Evolutionary conservation across 192 early-diverging fungal genomes (phyloP), one percentile per base, ranked within the genome.

Genomic region (Coemansia reversa): DNA sequence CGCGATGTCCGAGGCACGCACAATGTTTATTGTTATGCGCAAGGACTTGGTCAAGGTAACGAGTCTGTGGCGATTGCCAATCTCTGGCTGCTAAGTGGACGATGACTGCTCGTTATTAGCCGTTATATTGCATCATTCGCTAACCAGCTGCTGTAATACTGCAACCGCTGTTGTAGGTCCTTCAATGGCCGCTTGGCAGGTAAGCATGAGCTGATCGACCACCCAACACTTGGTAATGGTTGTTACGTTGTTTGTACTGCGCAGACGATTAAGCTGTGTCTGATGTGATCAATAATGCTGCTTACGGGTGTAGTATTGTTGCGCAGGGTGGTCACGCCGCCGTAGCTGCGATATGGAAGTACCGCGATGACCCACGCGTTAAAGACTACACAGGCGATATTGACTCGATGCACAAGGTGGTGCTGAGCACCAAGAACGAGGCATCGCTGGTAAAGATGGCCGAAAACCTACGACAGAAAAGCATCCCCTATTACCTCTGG

Each of bases 1-100:
- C 35, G 23, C 19, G 35, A 81, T 81, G 78, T 55, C 73, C n/a
- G 86, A 91, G 29, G 87, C 86, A 18, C 80, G 89, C 51, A 90
- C 88, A 24, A 89, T 93, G 84, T 93, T 87, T 59, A 85, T 93
- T 62, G 86, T 92, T 45, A 83, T 93, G 60, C 83, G 92, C 28
- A 90, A 90, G 66, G 92, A 93, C 63, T 76, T 93, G 6, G 75
- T 82, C 47, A 90, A 91, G 83, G 90, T 89, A 76, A 35, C 9
- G 16, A 18, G 27, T 14, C 39, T 12, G 39, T 5, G 16, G 14
- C 16, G 39, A 45, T 45, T 45, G 39, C 39, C 39, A 12, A 45
- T 45, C 39, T 45, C 14, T 45, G 14, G 39, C 9, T 45, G 8
- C 39, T 16, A 12, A 45, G 39, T 16, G 39, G 39, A 45, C 14